Conservation (phyloP, 1,284 basidiomycete species). For the Phlebopus sp. region DNA sequence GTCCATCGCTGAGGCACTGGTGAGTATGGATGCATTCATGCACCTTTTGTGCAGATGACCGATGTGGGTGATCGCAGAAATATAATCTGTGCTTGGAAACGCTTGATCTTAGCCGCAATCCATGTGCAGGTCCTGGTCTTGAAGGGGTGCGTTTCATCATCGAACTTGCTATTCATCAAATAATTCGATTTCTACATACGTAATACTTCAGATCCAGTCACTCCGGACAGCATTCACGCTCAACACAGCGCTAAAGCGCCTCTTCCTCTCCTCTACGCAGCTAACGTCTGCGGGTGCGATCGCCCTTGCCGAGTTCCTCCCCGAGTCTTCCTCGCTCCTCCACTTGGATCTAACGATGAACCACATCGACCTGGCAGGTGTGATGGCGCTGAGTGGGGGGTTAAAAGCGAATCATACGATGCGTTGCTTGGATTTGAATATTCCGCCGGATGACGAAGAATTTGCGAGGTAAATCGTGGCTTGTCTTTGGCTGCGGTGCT, state of each 20-base stretch:
- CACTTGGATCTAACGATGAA: constrained; percentile 89
- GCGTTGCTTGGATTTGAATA: constrained; percentile 91
- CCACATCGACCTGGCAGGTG: constrained; percentile 82
- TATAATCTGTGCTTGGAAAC: constrained; percentile 95
- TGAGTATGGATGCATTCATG: constrained; percentile 36
- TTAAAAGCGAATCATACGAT: constrained; percentile 82
- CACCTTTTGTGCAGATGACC: constrained; percentile 1
- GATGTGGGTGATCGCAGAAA: constrained; percentile 53
- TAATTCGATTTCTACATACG: background rate
- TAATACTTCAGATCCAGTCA: constrained; percentile 75
- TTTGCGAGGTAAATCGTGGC: constrained; percentile 62
- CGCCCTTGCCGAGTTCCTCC: constrained; percentile 93
- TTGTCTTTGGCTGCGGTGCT: background rate
- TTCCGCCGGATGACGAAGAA: constrained; percentile 85
- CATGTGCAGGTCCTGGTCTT: constrained; percentile 83
- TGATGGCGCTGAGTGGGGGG: constrained; percentile 88
- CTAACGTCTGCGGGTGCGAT: constrained; percentile 88
- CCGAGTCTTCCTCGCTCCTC: constrained; percentile 82
- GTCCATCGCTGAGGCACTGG: constrained; percentile 85
- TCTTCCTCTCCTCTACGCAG: constrained; percentile 86
- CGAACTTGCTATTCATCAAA: background rate
- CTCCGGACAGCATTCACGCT: constrained; percentile 90
- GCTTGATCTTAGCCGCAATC: constrained; percentile 90
- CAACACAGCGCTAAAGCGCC: constrained; percentile 87
- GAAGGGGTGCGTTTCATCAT: constrained; percentile 68